Evolutionary conservation across 1,139 yeast species (phyloP), one percentile per base, ranked within the genome.

Genomic region (Yamadazyma friedrichii): DNA sequence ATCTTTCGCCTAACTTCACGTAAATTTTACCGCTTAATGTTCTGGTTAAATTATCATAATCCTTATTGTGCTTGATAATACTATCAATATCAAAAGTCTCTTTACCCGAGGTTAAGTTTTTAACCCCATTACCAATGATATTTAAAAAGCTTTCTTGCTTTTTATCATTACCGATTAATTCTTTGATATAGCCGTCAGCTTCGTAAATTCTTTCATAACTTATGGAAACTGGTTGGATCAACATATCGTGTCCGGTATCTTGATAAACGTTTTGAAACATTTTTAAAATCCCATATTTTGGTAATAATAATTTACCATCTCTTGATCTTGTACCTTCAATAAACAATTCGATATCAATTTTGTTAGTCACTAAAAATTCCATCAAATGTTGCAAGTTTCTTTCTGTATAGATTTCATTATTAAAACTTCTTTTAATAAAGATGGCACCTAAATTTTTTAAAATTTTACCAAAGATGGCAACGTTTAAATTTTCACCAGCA

Each of bases 401-500:
- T 52, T 81, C 84, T 24, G 84, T 72, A 52, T 78, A 78, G 41
- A 76, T 72, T 49, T 79, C 81, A 48, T 70, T 67, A 50, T 67
- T 69, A 51, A 72, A 72, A 9, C 72, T 61, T 41, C 77, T 57
- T 39, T 72, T 71, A 46, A 74, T 74, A 56, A 70, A 74, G 27
- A 73, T 65, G 13, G 76, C 78, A 3, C 79, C 79, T 48, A 74
- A 59, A 31, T 62, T 61, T 45, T 69, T 67, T 49, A 74, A 57
- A 37, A 70, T 58, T 3, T 64, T 62, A 1, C 86, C 85, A 41
- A 82, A 69, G 10, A 81, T 63, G 1, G 85, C 80, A 40, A 82
- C 81, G 53, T 82, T 81, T 55, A 82, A 71, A 56, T 82, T 82
- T 43, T 82, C 86, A 6, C 88, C 88, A 1, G 88, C 87, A 40